phyloP scores from a whole-genome alignment of 768 basidiomycete genomes.

The Pulveroboletus sp. region DNA sequence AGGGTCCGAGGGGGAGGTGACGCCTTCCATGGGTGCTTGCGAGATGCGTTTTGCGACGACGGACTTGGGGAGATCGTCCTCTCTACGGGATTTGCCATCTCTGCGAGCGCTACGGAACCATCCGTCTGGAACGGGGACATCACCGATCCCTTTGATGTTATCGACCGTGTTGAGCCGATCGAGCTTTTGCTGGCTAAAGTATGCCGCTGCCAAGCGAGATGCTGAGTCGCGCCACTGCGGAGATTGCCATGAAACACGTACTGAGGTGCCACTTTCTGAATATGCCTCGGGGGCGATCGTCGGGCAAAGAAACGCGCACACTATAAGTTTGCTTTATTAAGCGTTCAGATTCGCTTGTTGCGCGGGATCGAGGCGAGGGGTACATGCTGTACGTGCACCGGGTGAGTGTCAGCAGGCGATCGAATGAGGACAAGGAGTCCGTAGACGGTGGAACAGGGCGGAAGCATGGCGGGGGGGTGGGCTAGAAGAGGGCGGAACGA shows the following conservation, averaged over 20 bases:
- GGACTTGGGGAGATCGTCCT: conserved; percentile 43
- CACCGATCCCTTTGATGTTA: conserved; percentile 59
- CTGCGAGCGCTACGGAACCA: conserved; percentile 77
- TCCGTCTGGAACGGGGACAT: conserved; percentile 65
- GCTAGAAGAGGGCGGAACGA: conserved; percentile 13
- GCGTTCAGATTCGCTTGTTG: conserved; percentile 36
- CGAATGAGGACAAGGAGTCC: conserved; percentile 33
- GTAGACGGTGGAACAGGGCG: conserved; percentile 21
- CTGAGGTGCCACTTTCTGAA: conserved; percentile 51
- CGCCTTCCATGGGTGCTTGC: conserved; percentile 30
- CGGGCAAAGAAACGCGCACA: conserved; percentile 44
- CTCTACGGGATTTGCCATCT: conserved; percentile 46
- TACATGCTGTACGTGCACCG: conserved; percentile 28
- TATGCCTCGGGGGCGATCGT: conserved; percentile 38
- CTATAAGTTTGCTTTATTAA: conserved; percentile 55
- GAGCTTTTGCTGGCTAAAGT: conserved; percentile 75
- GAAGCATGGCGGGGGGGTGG: conserved; percentile 3
- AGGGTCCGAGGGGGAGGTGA: conserved; percentile 19
- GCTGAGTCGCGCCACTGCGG: conserved; percentile 18
- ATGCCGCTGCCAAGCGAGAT: conserved; percentile 53
- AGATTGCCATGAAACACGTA: conserved; percentile 35
- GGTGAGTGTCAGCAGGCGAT: conserved; percentile 13
- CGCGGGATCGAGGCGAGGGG: conserved; percentile 38
- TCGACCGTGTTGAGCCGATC: conserved; percentile 70
- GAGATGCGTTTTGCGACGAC: conserved; percentile 38